These are phyloP conservation scores for Fomitopsis pinicola DNA, from an alignment of 1,284 basidiomycete species.

Conservation along the genomic window DNA sequence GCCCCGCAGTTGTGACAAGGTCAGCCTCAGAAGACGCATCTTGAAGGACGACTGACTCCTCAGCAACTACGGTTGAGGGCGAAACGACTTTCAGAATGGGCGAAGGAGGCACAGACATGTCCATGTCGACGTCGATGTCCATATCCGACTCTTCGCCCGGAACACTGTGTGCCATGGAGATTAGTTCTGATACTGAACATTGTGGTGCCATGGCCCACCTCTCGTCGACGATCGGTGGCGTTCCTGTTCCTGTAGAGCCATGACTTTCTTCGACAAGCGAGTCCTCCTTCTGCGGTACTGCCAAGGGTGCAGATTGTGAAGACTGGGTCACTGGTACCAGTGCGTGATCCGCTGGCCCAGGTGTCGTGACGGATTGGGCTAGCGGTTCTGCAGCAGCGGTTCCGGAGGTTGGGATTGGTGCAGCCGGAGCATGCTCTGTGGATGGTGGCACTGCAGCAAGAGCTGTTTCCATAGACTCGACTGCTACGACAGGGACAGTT, in stretches of 20 bases:
- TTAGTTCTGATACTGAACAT: neutral
- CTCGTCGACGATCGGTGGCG: neutral
- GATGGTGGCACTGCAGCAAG: neutral
- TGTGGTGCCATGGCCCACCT: neutral
- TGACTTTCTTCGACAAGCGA: neutral
- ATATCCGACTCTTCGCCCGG: neutral
- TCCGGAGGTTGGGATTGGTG: neutral
- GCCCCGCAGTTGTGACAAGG: neutral
- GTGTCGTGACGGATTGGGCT: too few relatives aligned
- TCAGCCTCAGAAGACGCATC: neutral
- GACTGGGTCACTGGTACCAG: too few relatives aligned
- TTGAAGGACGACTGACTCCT: neutral
- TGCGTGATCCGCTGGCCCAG: too few relatives aligned
- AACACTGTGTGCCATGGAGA: neutral
- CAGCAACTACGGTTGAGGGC: neutral
- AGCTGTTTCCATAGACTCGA: too few relatives aligned
- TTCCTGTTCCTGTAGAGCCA: too few relatives aligned
- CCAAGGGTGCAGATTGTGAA: too few relatives aligned
- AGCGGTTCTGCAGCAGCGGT: too few relatives aligned
- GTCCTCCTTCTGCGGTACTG: neutral
- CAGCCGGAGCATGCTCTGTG: too few relatives aligned
- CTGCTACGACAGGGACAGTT: too few relatives aligned
- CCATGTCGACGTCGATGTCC: constrained; percentile 4
- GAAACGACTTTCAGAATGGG: neutral
- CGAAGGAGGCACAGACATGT: constrained; percentile 3